Base-by-base conservation (phyloP, 1,284 basidiomycete genomes). In the Marasmius oreades region DNA sequence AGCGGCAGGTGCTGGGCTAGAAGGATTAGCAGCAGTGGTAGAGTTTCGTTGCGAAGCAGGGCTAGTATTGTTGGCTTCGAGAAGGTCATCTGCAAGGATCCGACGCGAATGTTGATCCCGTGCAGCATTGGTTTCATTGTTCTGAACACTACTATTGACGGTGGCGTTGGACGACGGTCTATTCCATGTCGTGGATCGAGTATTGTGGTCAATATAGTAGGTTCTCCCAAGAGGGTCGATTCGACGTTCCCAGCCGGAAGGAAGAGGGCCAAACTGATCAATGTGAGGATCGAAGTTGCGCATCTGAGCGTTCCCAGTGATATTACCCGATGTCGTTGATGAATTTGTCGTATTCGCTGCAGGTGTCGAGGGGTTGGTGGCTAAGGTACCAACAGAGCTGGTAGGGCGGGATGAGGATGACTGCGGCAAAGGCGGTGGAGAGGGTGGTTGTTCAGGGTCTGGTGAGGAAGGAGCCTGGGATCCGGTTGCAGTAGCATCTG, bases 171-270 rank as follows among this genome's bases (percentile, higher is more conserved):
- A 67, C 20, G 81, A 84, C 36, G 82, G 88, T 34, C 92, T 77
- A 67, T 88, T 93, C 94, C 94, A 97, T 1, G 95, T 96, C 10
- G 94, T 97, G 5, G 90, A 90, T 55, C 95, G 86, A 11, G 92
- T 93, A 72, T 95, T 96, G 74, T 97, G 93, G 69, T 93, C 92
- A 52, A 93, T 92, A 65, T 93, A 97, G 71, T 97, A 97, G 20
- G 92, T 94, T 57, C 94, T 77, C 5, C 89, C 95, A 28, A 95
- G 81, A 58, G 94, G 92, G 72, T 97, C 94, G 55, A 93, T 90
- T 56, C 94, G 88, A 58, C 94, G 83, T 73, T 97, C 94, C 94
- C 94, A 97, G 3, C 93, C 93, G 33, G 77, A 69, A 2, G 95
- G 94, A 22, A 97, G 75, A 28, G 88, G 80, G 6, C 92, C 92